Evolutionary conservation across 306 rosid genomes (phyloP).

Genomic region (Trifolium fragiferum): DNA sequence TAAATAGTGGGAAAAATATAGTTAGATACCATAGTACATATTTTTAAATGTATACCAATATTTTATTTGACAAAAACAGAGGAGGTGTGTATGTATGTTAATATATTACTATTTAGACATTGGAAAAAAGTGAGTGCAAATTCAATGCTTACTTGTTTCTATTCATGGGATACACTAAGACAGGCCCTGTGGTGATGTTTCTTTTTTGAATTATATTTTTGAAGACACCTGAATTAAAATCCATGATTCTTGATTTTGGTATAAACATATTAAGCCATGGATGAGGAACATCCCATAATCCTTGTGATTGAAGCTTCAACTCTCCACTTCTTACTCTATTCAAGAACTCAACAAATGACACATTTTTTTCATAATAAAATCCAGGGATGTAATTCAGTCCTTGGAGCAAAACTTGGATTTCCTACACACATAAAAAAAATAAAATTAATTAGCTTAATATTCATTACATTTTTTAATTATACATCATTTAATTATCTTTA

Average conservation of each 20-base stretch:
- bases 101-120: not conserved
- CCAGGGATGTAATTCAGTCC: slow-evolving; percentile 65
- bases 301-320: slow-evolving; percentile 68
- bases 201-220: slow-evolving; percentile 69
- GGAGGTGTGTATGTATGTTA: not conserved
- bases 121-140: not conserved
- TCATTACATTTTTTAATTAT: not conserved
- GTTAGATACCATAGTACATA: too few relatives aligned
- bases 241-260: slow-evolving; percentile 66
- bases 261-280: slow-evolving; percentile 90
- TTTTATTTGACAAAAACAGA: not conserved
- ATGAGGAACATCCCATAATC: slow-evolving; percentile 95
- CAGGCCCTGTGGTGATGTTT: slow-evolving; percentile 70
- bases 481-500: not conserved
- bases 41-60: not conserved
- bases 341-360: slow-evolving; percentile 64
- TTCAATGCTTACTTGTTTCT: slow-evolving; percentile 65
- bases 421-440: slow-evolving; percentile 45
- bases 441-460: not conserved
- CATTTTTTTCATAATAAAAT: slow-evolving; percentile 63
- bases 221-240: slow-evolving; percentile 65
- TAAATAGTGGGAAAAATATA: not conserved
- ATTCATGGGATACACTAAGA: slow-evolving; percentile 81
- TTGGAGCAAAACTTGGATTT: slow-evolving; percentile 48
- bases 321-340: slow-evolving; percentile 79